Evolutionary conservation across 495 filamentous ascomycete species (phyloP).

Genomic region (Tuber microsphaerosporum): DNA sequence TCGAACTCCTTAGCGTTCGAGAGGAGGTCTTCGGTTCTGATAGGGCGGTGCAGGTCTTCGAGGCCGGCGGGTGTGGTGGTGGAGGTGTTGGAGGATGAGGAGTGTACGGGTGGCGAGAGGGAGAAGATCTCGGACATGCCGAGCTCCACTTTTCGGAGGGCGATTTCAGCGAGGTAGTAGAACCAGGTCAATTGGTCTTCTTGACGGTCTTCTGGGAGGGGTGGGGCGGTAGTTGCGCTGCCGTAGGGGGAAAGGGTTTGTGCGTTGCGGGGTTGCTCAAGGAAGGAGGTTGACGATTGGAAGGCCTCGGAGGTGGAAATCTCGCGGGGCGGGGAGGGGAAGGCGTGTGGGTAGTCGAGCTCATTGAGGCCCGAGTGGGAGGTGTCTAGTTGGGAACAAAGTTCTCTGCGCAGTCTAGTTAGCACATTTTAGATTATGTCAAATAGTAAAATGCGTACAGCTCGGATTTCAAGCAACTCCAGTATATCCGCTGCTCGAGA

Average conservation of each 20-base stretch:
- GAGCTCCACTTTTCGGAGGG: slow-evolving; percentile 39
- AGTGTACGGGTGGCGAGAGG: slow-evolving; percentile 14
- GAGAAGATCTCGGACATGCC: slow-evolving; percentile 24
- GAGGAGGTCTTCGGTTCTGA: slow-evolving; percentile 29
- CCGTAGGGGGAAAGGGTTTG: background rate
- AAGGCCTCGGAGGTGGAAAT: slow-evolving; percentile 32
- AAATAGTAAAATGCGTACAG: slow-evolving; percentile 25
- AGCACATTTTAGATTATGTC: background rate
- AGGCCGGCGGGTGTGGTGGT: slow-evolving; percentile 12
- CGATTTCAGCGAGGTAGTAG: slow-evolving; percentile 44
- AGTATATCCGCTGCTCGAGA: slow-evolving; percentile 37
- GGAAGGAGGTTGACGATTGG: slow-evolving; percentile 32
- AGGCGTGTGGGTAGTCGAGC: slow-evolving; percentile 37
- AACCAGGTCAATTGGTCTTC: slow-evolving; percentile 42
- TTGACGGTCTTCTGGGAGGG: slow-evolving; percentile 17
- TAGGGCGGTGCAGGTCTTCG: slow-evolving; percentile 1
- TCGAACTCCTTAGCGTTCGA: slow-evolving; percentile 33
- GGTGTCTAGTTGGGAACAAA: slow-evolving; percentile 37
- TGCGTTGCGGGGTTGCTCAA: slow-evolving; percentile 32
- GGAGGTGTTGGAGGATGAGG: slow-evolving; percentile 5
- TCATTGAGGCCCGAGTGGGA: slow-evolving; percentile 35
- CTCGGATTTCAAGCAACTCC: slow-evolving; percentile 39
- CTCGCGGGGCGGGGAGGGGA: slow-evolving; percentile 38
- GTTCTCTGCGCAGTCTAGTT: slow-evolving; percentile 17
- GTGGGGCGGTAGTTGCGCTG: background rate